A percentile compares a stretch with the other conserved stretches of the same genome.
Evolutionary conservation across 805 yeast species (phyloP).

Genomic region (Wickerhamiella slavikovae): DNA sequence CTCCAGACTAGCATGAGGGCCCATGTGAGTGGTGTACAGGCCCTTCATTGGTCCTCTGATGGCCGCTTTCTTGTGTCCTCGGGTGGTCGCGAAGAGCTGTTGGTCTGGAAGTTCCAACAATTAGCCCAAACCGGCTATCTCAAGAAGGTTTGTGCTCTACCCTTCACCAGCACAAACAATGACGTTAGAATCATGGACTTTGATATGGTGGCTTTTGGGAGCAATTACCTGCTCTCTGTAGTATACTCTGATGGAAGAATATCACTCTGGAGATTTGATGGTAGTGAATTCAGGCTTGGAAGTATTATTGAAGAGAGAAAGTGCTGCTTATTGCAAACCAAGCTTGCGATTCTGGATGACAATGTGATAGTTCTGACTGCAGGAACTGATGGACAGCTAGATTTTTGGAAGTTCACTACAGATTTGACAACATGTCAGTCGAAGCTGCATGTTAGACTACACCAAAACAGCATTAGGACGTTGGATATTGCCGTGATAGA

Average conservation of each 20-base stretch:
- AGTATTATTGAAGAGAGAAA: conserved; percentile 40
- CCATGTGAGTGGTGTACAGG: conserved; percentile 81
- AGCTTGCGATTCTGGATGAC: conserved; percentile 21
- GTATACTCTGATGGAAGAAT: conserved; percentile 77
- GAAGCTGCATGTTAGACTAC: conserved; percentile 27
- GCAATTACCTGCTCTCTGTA: conserved; percentile 30
- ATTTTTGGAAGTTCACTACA: conserved; percentile 34
- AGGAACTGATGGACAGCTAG: conserved; percentile 68
- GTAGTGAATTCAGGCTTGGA: conserved; percentile 17
- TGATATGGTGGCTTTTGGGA: conserved; percentile 17
- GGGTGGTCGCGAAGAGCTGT: conserved; percentile 65
- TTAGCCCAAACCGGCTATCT: conserved; percentile 25
- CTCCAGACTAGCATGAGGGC: conserved; percentile 28
- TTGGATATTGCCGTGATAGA: conserved; percentile 18
- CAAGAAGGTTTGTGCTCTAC: conserved; percentile 29
- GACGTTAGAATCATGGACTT: conserved; percentile 87
- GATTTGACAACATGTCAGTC: neutral
- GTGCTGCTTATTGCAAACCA: conserved; percentile 55
- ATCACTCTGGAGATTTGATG: conserved; percentile 32
- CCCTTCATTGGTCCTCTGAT: conserved; percentile 28
- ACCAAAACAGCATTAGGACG: conserved; percentile 71
- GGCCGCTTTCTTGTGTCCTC: conserved; percentile 27
- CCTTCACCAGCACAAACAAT: conserved; percentile 38
- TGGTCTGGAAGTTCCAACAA: conserved; percentile 46
- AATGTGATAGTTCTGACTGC: conserved; percentile 28